Evolutionary conservation across 2,329 filamentous ascomycete genomes (phyloP).

Genomic region (Akanthomyces dipterigenus): DNA sequence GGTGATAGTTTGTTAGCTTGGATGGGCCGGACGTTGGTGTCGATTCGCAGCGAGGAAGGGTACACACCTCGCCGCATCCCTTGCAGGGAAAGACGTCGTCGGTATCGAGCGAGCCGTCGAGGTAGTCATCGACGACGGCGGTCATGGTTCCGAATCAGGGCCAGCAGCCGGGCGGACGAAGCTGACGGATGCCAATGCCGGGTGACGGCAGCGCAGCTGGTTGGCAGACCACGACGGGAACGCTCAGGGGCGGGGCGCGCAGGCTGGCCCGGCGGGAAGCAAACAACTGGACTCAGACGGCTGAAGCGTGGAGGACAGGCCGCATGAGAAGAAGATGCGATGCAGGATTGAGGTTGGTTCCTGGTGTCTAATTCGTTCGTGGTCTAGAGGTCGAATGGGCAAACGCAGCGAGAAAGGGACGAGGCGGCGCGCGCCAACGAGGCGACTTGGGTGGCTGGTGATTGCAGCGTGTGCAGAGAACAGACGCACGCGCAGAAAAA

Average conservation of each 20-base stretch:
- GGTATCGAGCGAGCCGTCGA: conserved; percentile 61
- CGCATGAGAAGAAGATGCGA: not conserved
- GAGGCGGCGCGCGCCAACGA: not conserved
- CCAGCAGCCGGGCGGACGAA: not conserved
- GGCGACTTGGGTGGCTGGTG: not conserved
- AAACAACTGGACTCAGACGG: not conserved
- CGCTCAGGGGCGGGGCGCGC: conserved; percentile 4
- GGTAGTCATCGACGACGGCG: conserved; percentile 51
- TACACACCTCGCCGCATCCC: conserved; percentile 78
- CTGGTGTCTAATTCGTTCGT: not conserved
- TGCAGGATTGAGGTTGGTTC: not conserved
- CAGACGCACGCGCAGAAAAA: not conserved
- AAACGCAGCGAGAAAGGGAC: not conserved
- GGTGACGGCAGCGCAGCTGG: conserved; percentile 1
- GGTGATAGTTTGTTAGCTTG: conserved; percentile 14
- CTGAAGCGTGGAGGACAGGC: not conserved
- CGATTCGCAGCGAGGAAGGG: not conserved
- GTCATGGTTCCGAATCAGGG: conserved; percentile 31
- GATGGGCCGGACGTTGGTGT: not conserved
- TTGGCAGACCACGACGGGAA: not conserved
- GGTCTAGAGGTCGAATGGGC: not conserved
- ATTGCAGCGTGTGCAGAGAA: not conserved
- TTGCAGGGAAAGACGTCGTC: conserved; percentile 88
- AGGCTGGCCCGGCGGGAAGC: not conserved
- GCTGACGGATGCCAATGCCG: conserved; percentile 1